Conservation (phyloP, 192 early-diverging fungal species). For the Coemansia nantahalensis region DNA sequence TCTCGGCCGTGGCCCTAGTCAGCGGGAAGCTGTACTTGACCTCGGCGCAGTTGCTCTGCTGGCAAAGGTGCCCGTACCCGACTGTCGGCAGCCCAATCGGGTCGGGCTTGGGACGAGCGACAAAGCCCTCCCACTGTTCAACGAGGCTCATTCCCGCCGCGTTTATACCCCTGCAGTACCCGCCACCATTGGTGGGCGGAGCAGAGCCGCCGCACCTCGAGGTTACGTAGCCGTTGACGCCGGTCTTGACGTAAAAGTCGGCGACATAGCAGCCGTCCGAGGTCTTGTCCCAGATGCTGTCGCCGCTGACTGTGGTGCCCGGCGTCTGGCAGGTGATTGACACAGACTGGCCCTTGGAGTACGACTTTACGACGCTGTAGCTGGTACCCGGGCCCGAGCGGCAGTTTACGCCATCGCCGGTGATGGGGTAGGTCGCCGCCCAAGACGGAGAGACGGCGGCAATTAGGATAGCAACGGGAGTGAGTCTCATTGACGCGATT, state of each 20-base stretch:
- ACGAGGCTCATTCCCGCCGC: slow-evolving; percentile 15
- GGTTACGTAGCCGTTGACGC: slow-evolving; percentile 23
- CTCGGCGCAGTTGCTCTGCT: slow-evolving; percentile 11
- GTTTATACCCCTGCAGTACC: slow-evolving; percentile 1
- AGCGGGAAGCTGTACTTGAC: slow-evolving; percentile 12
- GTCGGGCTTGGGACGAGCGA: slow-evolving; percentile 21
- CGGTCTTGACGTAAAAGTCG: slow-evolving; percentile 49
- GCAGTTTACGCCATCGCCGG: slow-evolving; percentile 11
- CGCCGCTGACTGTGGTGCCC: slow-evolving; percentile 27
- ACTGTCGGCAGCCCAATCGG: slow-evolving; percentile 40
- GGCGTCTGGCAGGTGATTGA: slow-evolving; percentile 30
- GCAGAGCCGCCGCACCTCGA: slow-evolving; percentile 22
- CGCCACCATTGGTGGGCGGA: no score
- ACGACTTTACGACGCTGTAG: slow-evolving; percentile 1
- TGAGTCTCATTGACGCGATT: no score
- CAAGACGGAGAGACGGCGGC: no score
- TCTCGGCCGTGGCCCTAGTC: slow-evolving; percentile 9
- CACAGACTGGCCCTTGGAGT: slow-evolving; percentile 1
- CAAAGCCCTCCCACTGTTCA: slow-evolving; percentile 32
- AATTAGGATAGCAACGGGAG: no score
- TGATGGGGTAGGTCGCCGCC: neutral
- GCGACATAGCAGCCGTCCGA: slow-evolving; percentile 47
- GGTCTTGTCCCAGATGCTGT: slow-evolving; percentile 47
- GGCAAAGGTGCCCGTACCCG: slow-evolving; percentile 28
- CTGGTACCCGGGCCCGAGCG: slow-evolving; percentile 9